Base-by-base conservation (phyloP, 2,329 filamentous ascomycete genomes). In the Fusarium sp. region DNA sequence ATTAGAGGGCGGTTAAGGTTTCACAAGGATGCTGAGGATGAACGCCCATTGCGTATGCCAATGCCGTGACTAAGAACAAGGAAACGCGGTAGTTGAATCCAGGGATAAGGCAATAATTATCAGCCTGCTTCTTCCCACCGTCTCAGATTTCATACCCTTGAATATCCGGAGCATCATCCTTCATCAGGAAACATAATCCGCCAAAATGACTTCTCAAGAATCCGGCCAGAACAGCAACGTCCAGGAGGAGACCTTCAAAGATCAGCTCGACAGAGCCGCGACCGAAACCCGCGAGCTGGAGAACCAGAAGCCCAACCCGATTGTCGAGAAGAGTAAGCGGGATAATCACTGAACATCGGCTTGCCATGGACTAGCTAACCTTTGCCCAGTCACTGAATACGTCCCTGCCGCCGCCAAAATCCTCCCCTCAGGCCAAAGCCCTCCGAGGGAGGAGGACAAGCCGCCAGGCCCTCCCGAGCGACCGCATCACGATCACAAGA, bases 401-500 rank as follows among this genome's bases (percentile, higher is more conserved):
- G 67, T 82, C 17, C 80, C 80, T 5, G 75, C 71, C 5, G 76
- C 75, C 1, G 72, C 75, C 53, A 79, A 77, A 43, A 51, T 81
- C 41, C 67, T 83, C 4, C 78, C 77, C 14, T 63, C 68, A 13
- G 66, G 75, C 32, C 68, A 76, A 33, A 67, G 72, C 21, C 59
- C 69, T 17, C 37, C 56, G 10, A 58, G 65, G 43, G 54, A 71
- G 9, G 49, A 61, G 4, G 53, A 63, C 6, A 61, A 65, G 48
- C 51, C 53, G 7, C 53, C 67, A 2, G 78, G 75, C 4, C 77
- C 77, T 13, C 81, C 80, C 3, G 64, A 77, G 10, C 73, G 80
- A 13, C 81, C 80, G 0, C 60, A 73, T 19, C 77, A 84, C 50
- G 82, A 84, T 59, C 49, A 67, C 6, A 77, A 80, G 63, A 83